A percentile compares a stretch with the other conserved stretches of the same genome.
phyloP scores from a whole-genome alignment of 2,329 filamentous ascomycete species.

The Pseudogymnoascus sp. region DNA sequence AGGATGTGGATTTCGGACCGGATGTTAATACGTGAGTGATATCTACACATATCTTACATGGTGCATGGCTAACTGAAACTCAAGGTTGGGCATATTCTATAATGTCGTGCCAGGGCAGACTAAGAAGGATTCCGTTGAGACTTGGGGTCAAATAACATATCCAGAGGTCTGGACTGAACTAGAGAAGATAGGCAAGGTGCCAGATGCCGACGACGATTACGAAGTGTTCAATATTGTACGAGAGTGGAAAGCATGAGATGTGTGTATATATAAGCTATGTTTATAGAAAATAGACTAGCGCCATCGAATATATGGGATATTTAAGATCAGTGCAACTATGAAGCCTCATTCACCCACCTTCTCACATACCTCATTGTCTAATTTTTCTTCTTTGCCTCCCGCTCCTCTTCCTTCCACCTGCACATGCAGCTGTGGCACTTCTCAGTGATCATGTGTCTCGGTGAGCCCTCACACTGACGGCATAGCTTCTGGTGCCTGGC shows the following conservation, averaged over 20 bases:
- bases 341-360: not conserved
- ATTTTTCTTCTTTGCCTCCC: not conserved
- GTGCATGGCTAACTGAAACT: not conserved
- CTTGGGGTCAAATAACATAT: slow-evolving; percentile 63
- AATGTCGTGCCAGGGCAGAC: slow-evolving; percentile 60
- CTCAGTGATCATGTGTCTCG: not conserved
- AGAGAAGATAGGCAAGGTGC: slow-evolving; percentile 20
- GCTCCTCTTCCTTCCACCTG: not conserved
- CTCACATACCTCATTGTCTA: not conserved
- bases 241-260: slow-evolving; percentile 11
- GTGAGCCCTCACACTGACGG: not conserved
- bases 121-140: slow-evolving; percentile 61
- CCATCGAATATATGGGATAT: not conserved
- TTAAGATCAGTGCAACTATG: not conserved
- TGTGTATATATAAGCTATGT: not conserved
- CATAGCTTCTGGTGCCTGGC: not conserved
- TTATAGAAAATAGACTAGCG: not conserved
- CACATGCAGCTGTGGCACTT: not conserved
- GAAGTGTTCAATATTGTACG: slow-evolving; percentile 21
- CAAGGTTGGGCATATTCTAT: slow-evolving; percentile 65
- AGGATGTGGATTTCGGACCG: slow-evolving; percentile 57
- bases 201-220: slow-evolving; percentile 21
- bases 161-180: slow-evolving; percentile 62
- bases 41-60: not conserved
- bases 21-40: slow-evolving; percentile 60